A percentile compares a stretch with the other conserved stretches of the same genome.
Evolutionary conservation across 2,329 filamentous ascomycete genomes (phyloP).

Genomic region (Coccinonectria pachysandricola): DNA sequence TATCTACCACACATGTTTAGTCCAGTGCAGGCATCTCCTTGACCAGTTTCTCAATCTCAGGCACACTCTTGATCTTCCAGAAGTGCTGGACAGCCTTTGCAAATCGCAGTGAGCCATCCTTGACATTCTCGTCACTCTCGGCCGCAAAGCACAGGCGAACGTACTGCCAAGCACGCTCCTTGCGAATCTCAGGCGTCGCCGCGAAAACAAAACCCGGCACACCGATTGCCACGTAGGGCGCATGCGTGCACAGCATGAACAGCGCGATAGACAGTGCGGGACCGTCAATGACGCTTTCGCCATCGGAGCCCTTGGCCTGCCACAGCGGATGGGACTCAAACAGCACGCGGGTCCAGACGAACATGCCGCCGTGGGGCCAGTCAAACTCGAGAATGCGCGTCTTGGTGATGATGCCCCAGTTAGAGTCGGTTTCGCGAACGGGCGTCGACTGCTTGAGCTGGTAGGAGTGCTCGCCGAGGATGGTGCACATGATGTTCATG

Average conservation of each 20-base stretch:
- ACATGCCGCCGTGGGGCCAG: slow-evolving; percentile 85
- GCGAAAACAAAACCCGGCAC: slow-evolving; percentile 66
- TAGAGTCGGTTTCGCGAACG: slow-evolving; percentile 34
- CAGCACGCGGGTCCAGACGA: slow-evolving; percentile 69
- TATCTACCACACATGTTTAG: no score
- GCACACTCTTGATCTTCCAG: slow-evolving; percentile 61
- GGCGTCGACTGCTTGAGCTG: slow-evolving; percentile 53
- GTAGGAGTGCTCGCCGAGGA: slow-evolving; percentile 58
- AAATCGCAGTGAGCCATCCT: slow-evolving; percentile 51
- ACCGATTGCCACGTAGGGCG: slow-evolving; percentile 60
- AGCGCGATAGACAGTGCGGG: slow-evolving; percentile 52
- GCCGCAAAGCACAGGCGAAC: slow-evolving; percentile 79
- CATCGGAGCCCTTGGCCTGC: slow-evolving; percentile 20
- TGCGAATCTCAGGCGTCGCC: slow-evolving; percentile 49
- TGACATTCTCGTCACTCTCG: slow-evolving; percentile 61
- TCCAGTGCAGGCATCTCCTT: slow-evolving; percentile 19
- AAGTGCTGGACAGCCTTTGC: slow-evolving; percentile 61
- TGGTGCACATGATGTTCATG: slow-evolving; percentile 68
- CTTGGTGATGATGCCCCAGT: slow-evolving; percentile 69
- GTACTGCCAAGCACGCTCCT: slow-evolving; percentile 56
- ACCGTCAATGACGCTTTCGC: slow-evolving; percentile 36
- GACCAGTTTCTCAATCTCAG: slow-evolving; percentile 55
- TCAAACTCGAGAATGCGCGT: slow-evolving; percentile 64
- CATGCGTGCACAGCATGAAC: slow-evolving; percentile 59
- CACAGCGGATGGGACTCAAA: slow-evolving; percentile 66